Base-by-base conservation (phyloP, 441 rosid genomes). In the Gossypium lobatum region DNA sequence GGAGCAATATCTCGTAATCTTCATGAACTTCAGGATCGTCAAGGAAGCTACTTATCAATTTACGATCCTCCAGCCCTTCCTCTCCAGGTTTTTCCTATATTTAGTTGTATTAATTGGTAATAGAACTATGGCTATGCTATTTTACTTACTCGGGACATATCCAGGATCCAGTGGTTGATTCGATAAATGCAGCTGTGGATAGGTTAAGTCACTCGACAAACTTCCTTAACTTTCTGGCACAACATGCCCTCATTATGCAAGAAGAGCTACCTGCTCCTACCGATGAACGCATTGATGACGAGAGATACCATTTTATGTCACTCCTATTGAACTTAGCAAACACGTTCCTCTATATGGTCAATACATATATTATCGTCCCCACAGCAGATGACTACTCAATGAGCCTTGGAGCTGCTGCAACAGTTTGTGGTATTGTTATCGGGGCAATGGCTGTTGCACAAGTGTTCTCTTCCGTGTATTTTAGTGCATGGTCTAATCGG, bases 371-470 rank as follows among this genome's bases (percentile, higher is more conserved):
- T 60, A 82, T 96, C 20, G 99, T 96, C 64, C 99, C 99, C 52
- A 96, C 99, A 2, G 97, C 98, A 0, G 98, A 96, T 88, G 91
- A 91, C 82, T 96, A 96, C 78, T 89, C 99, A 0, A 77, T 81
- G 84, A 87, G 96, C 78, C 99, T 96, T 75, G 99, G 99, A 69
- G 99, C 99, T 69, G 92, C 99, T 68, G 96, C 99, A 72, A 96
- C 99, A 31, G 98, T 96, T 83, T 96, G 99, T 72, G 99, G 99
- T 85, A 64, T 92, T 70, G 96, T 96, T 25, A 93, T 96, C 71
- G 99, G 99, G 67, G 86, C 99, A 70, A 96, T 96, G 98, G 99
- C 98, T 46, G 90, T 92, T 67, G 99, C 99, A 16, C 97, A 96
- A 83, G 85, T 96, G 60, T 96, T 96, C 81, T 93, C 99, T 53